Base-by-base conservation (phyloP, 2,329 filamentous ascomycete species). In the Venturia effusa region DNA sequence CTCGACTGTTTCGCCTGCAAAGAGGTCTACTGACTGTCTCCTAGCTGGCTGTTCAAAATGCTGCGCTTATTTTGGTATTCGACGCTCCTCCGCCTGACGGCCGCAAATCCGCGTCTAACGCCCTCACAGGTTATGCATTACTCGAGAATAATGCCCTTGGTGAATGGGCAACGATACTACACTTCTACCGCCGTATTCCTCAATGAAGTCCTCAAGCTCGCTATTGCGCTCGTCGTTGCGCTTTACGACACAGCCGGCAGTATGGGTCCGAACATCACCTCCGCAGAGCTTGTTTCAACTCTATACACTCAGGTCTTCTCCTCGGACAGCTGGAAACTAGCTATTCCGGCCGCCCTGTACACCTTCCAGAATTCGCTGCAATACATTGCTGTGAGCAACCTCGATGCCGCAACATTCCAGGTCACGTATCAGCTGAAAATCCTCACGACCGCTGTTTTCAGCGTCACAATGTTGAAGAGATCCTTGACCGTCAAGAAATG, bases 341-440 rank as follows among this genome's bases (percentile, higher is more conserved):
- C 90, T 10, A 86, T 97, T 51, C 94, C 93, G 0, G 94, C 93
- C 4, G 82, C 86, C 4, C 80, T 97, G 1, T 97, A 96, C 73
- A 96, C 93, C 0, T 74, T 97, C 34, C 91, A 97, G 71, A 97
- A 97, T 72, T 89, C 89, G n/a, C 78, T 97, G 63, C 91, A 97
- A 74, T 99, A 97, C 71, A 84, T 95, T 62, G 93, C 91, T 1
- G 85, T 97, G 13, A 91, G 90, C 66, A 97, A 97, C 69, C 76
- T 97, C 69, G 91, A 96, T 70, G 89, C 93, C 0, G 91, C 94
- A 4, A 92, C 93, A 63, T 97, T 97, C 72, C 92, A 97, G 75
- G 87, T 96, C 65, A 85, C 94, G 32, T 96, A 94, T 73, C 93
- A 99, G 76, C 80, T 97, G 65, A 97, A 97, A 83, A 94, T 97